Evolutionary conservation across 371 early-diverging fungal genomes (phyloP), one percentile per base, ranked within the genome.

Genomic region (Saksenaea oblongispora): DNA sequence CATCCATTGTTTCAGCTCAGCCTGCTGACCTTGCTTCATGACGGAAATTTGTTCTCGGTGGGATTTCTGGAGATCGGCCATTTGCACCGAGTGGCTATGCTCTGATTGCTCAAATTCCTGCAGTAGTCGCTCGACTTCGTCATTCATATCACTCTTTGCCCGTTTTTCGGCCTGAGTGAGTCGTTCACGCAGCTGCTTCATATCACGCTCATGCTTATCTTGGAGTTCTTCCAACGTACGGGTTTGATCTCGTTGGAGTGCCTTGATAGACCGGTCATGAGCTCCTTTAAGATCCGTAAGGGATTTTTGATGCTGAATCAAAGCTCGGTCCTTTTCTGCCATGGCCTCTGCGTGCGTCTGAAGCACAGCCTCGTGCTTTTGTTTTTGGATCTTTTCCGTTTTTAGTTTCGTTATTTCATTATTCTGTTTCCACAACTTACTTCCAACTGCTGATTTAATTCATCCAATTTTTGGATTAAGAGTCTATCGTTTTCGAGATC

Each of bases 71-170:
- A 82, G 27, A 35, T 58, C 18, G 34, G 77, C 82, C 11, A 82
- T 35, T 56, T 82, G 69, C 2, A 72, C 62, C 0, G 77, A 69
- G 53, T 82, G 82, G 13, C 62, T 69, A 56, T 82, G 79, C n/a
- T 82, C 77, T 0, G 79, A 76, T 47, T 82, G 79, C 39, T 82
- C 82, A 67, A 82, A 82, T 37, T 82, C 82, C 15, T 72, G 73
- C 34, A 82, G 31, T 2, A 82, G 66, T 27, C 70, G 69, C 53
- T 78, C 77, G 14, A 82, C 70, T 51, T 82, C 82, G 59, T 76
- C 76, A 51, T 82, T 70, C 47, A 82, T 69, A 14, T 67, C 70
- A 1, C 66, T 65, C 55, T 72, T 78, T 18, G 77, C 75, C 14
- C 73, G 65, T n/a, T 42, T 67, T 57, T 82, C 82, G 0, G 74